Conservation (phyloP, 495 filamentous ascomycete genomes). For the Neurospora sp. region DNA sequence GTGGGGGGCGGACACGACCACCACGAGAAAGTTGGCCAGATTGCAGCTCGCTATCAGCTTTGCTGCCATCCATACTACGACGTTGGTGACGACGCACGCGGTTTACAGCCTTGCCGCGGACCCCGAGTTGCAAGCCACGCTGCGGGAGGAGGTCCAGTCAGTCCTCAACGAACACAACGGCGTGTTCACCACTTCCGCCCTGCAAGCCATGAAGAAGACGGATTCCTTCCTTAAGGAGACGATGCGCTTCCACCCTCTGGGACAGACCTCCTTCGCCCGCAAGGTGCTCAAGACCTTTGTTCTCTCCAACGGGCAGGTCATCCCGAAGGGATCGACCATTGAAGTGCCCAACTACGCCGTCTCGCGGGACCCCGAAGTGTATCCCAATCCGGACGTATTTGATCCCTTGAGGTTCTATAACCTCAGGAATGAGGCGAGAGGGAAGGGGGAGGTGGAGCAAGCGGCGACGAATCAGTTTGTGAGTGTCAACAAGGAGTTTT, state of each 20-base stretch:
- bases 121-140: conserved; percentile 33
- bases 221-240: conserved; percentile 30
- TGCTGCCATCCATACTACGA: conserved; percentile 38
- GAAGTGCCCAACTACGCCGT: conserved; percentile 31
- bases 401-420: conserved; percentile 42
- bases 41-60: conserved; percentile 36
- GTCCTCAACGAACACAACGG: conserved; percentile 20
- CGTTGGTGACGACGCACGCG: conserved; percentile 2
- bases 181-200: conserved; percentile 17
- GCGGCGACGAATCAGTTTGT: conserved; percentile 32
- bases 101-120: conserved; percentile 33
- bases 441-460: conserved; percentile 17
- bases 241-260: conserved; percentile 16
- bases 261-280: conserved; percentile 22
- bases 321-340: conserved; percentile 28
- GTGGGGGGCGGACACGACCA: conserved; percentile 9
- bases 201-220: conserved; percentile 27
- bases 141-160: conserved; percentile 44
- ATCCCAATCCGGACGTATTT: conserved; percentile 28
- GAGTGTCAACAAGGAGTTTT: conserved; percentile 23
- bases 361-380: conserved; percentile 18
- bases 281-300: conserved; percentile 28
- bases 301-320: conserved; percentile 31
- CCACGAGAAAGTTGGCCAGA: conserved; percentile 18
- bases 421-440: conserved; percentile 28